Percentiles rank a stretch among this genome's conserved stretches.
These are phyloP conservation scores for Pyrus hybrid DNA, from an alignment of 331 rosid genomes.

Conservation along the genomic window DNA sequence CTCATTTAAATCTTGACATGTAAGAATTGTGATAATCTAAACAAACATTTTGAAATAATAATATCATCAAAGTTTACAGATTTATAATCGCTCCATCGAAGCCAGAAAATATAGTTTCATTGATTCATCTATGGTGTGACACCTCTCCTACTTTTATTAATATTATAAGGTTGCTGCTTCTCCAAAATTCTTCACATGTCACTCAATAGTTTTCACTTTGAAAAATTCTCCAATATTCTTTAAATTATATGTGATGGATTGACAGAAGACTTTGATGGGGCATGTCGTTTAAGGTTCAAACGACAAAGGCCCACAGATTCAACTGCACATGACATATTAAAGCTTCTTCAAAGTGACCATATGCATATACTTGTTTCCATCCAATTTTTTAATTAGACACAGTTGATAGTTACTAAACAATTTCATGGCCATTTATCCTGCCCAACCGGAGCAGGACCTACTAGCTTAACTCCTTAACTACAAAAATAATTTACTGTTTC, in stretches of 20 bases:
- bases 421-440: not conserved
- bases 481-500: not conserved
- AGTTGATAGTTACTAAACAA: not conserved
- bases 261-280: constrained; percentile 4
- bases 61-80: too few relatives aligned
- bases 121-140: not conserved
- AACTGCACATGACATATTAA: not conserved
- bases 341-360: not conserved
- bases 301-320: constrained; percentile 1
- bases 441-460: not conserved
- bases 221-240: not conserved
- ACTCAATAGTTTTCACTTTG: not conserved
- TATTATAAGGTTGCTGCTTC: not conserved
- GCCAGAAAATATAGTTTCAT: not conserved
- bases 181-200: not conserved
- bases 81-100: not conserved
- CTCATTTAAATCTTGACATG: too few relatives aligned
- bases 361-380: not conserved
- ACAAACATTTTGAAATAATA: too few relatives aligned
- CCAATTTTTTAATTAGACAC: not conserved
- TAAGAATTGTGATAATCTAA: too few relatives aligned
- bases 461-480: too few relatives aligned
- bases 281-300: constrained; percentile 1
- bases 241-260: not conserved
- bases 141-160: not conserved